phyloP scores from a whole-genome alignment of 257 asterid species.

The Schizonepeta tenuifolia region DNA sequence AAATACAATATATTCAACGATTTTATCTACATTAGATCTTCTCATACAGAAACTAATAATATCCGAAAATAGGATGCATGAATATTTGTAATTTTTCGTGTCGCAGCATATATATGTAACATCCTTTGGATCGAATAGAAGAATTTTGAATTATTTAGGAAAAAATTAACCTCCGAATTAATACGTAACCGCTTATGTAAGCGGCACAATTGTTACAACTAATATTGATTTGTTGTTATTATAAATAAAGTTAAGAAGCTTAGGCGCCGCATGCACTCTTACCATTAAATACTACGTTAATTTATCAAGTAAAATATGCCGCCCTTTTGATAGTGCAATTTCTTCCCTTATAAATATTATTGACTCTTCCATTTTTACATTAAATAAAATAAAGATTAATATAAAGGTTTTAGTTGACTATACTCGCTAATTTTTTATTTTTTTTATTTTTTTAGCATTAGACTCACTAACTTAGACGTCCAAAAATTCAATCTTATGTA shows the following conservation, averaged over 20 bases:
- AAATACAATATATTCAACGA: too few species aligned
- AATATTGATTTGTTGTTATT: neutral
- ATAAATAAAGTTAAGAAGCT: neutral
- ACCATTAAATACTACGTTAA: too few species aligned
- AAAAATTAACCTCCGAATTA: neutral
- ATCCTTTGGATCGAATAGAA: too few species aligned
- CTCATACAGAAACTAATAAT: too few species aligned
- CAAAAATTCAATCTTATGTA: neutral
- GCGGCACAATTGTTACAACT: slow-evolving; percentile 16
- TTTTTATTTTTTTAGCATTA: too few species aligned
- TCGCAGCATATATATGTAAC: too few species aligned
- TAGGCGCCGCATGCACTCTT: slow-evolving; percentile 21
- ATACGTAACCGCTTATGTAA: slow-evolving; percentile 16
- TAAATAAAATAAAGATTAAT: neutral
- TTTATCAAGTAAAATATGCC: too few species aligned
- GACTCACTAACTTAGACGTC: neutral
- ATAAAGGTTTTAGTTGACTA: neutral
- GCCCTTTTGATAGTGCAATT: neutral
- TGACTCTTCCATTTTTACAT: neutral
- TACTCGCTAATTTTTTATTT: neutral
- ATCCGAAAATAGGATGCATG: too few species aligned
- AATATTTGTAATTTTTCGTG: too few species aligned
- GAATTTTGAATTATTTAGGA: too few species aligned
- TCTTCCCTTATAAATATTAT: neutral
- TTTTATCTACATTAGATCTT: too few species aligned